A percentile compares a stretch with the other conserved stretches of the same genome.
Conservation (phyloP, 1,139 yeast genomes). For the Suhomyces bokatorum region DNA sequence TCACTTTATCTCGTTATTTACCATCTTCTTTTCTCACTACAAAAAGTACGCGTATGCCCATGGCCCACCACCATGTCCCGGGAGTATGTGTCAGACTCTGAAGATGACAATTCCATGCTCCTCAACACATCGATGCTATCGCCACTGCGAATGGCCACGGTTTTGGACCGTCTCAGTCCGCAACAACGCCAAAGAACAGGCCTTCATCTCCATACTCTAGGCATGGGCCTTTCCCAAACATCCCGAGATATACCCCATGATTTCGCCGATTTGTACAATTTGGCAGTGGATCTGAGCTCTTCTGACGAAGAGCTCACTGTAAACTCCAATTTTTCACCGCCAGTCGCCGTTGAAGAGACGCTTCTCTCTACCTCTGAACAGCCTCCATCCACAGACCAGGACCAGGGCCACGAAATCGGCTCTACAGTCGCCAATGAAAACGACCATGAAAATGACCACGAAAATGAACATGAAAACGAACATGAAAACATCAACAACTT, state of each 20-base stretch:
- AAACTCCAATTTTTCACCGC: background rate
- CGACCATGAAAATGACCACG: slow-evolving; percentile 1
- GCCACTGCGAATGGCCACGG: slow-evolving; percentile 12
- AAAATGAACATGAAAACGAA: slow-evolving; percentile 10
- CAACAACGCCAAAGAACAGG: slow-evolving; percentile 7
- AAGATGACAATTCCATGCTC: slow-evolving; percentile 14
- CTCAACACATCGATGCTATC: slow-evolving; percentile 15
- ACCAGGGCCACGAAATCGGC: slow-evolving; percentile 1
- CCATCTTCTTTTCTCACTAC: too few species aligned
- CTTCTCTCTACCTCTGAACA: background rate
- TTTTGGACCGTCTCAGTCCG: slow-evolving; percentile 8
- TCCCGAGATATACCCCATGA: background rate
- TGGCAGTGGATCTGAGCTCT: slow-evolving; percentile 1
- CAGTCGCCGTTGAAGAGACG: too few species aligned
- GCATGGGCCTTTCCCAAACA: background rate
- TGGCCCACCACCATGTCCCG: slow-evolving; percentile 9
- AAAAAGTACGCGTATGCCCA: background rate
- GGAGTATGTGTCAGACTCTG: slow-evolving; percentile 20
- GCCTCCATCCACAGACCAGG: background rate
- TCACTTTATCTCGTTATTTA: too few species aligned
- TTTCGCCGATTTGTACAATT: slow-evolving; percentile 2
- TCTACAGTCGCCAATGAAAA: background rate
- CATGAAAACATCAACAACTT: slow-evolving; percentile 18
- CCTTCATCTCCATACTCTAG: background rate
- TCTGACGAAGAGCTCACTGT: slow-evolving; percentile 1